These are phyloP conservation scores for Nitzschia putrida DNA, from an alignment of 108 stramenopile genomes.

Conservation along the genomic window DNA sequence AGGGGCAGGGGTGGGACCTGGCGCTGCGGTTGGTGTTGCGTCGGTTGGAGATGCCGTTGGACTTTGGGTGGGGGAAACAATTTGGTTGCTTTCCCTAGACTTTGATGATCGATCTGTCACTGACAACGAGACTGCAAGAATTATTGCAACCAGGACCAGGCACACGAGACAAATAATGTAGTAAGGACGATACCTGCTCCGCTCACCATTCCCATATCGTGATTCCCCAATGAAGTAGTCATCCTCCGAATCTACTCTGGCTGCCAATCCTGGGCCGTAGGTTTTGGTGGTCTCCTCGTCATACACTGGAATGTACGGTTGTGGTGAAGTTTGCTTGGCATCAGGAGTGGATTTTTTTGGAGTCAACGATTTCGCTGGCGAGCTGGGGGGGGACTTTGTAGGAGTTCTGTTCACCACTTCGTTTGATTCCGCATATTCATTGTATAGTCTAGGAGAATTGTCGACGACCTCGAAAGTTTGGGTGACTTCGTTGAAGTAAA, in stretches of 20 bases:
- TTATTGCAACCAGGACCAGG: neutral
- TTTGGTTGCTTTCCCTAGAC: too few species aligned
- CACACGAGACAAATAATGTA: neutral
- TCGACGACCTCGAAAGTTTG: too few species aligned
- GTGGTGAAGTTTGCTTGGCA: too few species aligned
- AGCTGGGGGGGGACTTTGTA: too few species aligned
- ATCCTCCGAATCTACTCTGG: neutral
- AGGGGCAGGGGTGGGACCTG: neutral
- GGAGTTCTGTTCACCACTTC: too few species aligned
- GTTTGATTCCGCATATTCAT: too few species aligned
- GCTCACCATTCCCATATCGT: neutral
- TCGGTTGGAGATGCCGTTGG: neutral
- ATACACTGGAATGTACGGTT: constrained; percentile 1
- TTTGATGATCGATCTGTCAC: neutral
- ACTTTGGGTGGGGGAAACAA: neutral
- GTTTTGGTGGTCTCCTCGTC: neutral
- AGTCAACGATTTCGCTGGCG: too few species aligned
- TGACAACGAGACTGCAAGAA: neutral
- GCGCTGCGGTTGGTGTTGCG: neutral
- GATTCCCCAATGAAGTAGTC: constrained; percentile 1
- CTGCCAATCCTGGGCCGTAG: too few species aligned
- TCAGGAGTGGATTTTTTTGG: too few species aligned
- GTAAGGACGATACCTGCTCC: neutral
- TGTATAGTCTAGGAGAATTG: too few species aligned
- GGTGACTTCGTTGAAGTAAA: too few species aligned